Base-by-base conservation (phyloP, 345 rosid species). In the Brassica rapa region DNA sequence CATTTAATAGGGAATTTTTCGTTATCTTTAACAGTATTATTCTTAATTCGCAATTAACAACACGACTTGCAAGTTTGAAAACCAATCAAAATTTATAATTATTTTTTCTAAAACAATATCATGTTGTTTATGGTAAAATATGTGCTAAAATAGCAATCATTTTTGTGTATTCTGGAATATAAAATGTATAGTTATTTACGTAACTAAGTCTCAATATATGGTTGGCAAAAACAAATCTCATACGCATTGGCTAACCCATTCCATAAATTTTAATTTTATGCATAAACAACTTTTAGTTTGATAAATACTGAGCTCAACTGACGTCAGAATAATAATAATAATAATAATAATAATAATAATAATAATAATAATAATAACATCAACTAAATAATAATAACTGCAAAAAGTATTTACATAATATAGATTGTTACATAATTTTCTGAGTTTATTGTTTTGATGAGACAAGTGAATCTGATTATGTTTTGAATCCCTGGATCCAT, bases 381-480 rank as follows among this genome's bases (percentile, higher is more conserved):
- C 53, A 46, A 41, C 3, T 41, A 41, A 46, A 12, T 15, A 46
- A 46, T 51, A n/a, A 51, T 5, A 57, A 64, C 46, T 3, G 3
- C 14, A 64, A 16, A 8, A 15, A 12, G 21, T 4, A 32, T 15
- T 63, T 63, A 15, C 10, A 63, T 29, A 8, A 63, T 63, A 63
- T 15, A n/a, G 10, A 8, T 63, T 4, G 12, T 29, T 29, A 29
- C 29, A 30, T 29, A 62, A 62, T 29, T 29, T 51, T 8, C 2
- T n/a, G 14, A 51, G 39, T 51, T 51, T 19, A 29, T 15, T 55
- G 21, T 56, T 51, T 55, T 32, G 41, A n/a, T 33, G 16, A 8
- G 43, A 63, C 24, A 62, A 62, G 11, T 62, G 21, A 63, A 63
- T 71, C 33, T 59, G 24, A 16, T 37, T 71, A 65, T 59, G 3